phyloP scores from a whole-genome alignment of 78 protist species.

The Guillardia theta region DNA sequence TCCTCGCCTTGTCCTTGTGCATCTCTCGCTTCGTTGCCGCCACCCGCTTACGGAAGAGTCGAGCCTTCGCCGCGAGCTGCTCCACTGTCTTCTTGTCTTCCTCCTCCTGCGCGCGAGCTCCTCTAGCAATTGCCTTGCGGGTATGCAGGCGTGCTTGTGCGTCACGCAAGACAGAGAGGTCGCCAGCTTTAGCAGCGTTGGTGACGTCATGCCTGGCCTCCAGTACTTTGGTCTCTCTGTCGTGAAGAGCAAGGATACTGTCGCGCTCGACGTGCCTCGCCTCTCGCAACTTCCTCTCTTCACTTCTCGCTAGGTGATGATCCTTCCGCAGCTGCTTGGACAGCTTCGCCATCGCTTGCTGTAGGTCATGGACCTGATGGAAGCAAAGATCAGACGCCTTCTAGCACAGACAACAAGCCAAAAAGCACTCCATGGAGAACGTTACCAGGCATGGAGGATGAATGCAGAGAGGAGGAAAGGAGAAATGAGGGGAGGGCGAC shows the following conservation, averaged over 20 bases:
- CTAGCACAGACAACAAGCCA: no score
- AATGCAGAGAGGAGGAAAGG: no score
- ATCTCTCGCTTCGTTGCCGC: neutral
- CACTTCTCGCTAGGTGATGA: neutral
- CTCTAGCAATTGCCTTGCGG: conserved; percentile 1
- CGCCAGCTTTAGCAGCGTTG: conserved; percentile 35
- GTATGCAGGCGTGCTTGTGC: neutral
- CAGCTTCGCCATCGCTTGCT: neutral
- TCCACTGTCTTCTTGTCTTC: neutral
- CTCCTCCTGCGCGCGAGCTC: conserved; percentile 32
- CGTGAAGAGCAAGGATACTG: neutral
- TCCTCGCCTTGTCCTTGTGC: neutral
- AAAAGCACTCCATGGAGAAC: no score
- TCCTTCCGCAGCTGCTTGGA: neutral
- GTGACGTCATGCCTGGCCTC: neutral
- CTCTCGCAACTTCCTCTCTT: neutral
- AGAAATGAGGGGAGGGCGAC: no score
- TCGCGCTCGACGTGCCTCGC: neutral
- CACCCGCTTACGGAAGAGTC: neutral
- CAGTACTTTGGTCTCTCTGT: conserved; percentile 1
- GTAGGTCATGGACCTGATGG: no score
- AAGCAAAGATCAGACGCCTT: no score
- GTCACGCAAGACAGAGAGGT: neutral
- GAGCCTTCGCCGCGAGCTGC: neutral
- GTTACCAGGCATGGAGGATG: no score